Conservation (phyloP, 1,139 yeast genomes). For the Candida pseudoviswanathii region DNA sequence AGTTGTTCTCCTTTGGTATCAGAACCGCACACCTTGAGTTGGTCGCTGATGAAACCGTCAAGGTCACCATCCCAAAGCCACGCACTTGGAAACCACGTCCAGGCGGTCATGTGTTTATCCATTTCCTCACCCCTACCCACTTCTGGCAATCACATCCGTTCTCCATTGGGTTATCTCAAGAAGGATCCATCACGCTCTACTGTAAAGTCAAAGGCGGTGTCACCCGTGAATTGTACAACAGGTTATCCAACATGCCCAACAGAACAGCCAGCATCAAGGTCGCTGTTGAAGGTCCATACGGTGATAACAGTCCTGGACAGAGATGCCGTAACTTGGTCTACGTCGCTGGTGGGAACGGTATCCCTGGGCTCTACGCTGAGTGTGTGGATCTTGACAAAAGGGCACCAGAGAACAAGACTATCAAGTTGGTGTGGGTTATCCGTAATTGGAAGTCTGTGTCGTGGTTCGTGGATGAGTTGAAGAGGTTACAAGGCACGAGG, state of each 20-base stretch:
- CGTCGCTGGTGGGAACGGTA: slow-evolving; percentile 43
- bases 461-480: slow-evolving; percentile 37
- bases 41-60: slow-evolving; percentile 41
- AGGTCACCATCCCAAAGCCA: slow-evolving; percentile 41
- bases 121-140: slow-evolving; percentile 39
- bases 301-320: slow-evolving; percentile 32
- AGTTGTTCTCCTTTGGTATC: slow-evolving; percentile 36
- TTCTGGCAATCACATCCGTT: slow-evolving; percentile 45
- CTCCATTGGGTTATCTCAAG: slow-evolving; percentile 26
- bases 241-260: slow-evolving; percentile 34
- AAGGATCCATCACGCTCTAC: slow-evolving; percentile 21
- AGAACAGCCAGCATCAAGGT: slow-evolving; percentile 23
- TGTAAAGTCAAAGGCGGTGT: slow-evolving; percentile 40
- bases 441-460: slow-evolving; percentile 43
- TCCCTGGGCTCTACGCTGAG: slow-evolving; percentile 44
- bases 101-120: slow-evolving; percentile 52
- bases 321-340: slow-evolving; percentile 32
- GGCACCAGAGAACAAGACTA: slow-evolving; percentile 21
- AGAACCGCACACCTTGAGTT: slow-evolving; percentile 33
- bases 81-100: slow-evolving; percentile 39
- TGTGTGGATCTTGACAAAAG: slow-evolving; percentile 34
- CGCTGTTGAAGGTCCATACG: slow-evolving; percentile 33
- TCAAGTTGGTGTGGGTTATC: slow-evolving; percentile 38
- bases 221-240: slow-evolving; percentile 33
- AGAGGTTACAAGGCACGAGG: slow-evolving; percentile 23